These are phyloP conservation scores for Strobilomyces echinocephalus DNA, from an alignment of 768 basidiomycete species.

Conservation along the genomic window DNA sequence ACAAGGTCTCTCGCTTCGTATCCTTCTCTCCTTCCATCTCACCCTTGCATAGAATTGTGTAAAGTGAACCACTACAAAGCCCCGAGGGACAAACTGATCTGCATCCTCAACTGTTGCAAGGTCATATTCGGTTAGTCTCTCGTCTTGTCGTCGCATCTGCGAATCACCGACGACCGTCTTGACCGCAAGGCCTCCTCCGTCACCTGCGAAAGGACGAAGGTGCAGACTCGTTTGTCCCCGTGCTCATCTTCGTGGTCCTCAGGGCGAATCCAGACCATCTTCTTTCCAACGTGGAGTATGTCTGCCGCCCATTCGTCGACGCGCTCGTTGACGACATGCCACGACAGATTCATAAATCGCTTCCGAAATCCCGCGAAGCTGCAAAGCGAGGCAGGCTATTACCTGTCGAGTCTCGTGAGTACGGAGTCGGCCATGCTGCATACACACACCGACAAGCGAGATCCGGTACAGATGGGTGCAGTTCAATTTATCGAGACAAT, in stretches of 20 bases:
- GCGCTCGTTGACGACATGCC: neutral
- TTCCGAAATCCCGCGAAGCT: slow-evolving; percentile 88
- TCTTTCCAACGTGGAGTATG: slow-evolving; percentile 92
- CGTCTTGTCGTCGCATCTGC: slow-evolving; percentile 9
- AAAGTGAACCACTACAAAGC: slow-evolving; percentile 99
- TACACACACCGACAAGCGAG: slow-evolving; percentile 4
- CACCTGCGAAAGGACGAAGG: slow-evolving; percentile 81
- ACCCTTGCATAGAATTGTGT: slow-evolving; percentile 59
- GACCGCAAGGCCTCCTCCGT: slow-evolving; percentile 69
- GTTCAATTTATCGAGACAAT: slow-evolving; percentile 98
- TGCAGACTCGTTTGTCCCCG: slow-evolving; percentile 92
- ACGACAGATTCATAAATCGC: slow-evolving; percentile 82
- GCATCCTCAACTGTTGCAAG: slow-evolving; percentile 96
- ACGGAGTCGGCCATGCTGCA: neutral
- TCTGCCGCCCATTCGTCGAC: neutral
- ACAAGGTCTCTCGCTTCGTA: slow-evolving; percentile 54
- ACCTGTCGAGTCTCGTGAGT: slow-evolving; percentile 88
- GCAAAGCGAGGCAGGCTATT: slow-evolving; percentile 95
- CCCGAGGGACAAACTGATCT: slow-evolving; percentile 95
- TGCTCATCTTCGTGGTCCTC: slow-evolving; percentile 90
- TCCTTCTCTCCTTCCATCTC: neutral
- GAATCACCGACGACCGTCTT: neutral
- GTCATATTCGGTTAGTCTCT: slow-evolving; percentile 86
- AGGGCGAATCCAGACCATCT: slow-evolving; percentile 93
- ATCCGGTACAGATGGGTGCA: slow-evolving; percentile 72